Conservation (phyloP, 495 filamentous ascomycete genomes). For the Neurospora sp. region DNA sequence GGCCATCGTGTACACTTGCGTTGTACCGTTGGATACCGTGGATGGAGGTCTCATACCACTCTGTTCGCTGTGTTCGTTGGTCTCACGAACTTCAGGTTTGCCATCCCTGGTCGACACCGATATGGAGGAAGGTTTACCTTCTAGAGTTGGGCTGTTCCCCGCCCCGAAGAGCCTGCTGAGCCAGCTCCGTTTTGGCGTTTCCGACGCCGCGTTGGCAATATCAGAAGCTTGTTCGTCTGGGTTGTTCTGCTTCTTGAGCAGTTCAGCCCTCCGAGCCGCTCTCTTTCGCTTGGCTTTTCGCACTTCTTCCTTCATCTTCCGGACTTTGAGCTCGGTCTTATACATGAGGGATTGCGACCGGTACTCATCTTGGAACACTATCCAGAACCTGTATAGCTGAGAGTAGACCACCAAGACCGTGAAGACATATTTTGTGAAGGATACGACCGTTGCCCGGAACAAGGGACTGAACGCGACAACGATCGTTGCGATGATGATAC, state of each 20-base stretch:
- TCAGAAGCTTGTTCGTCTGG: too few species aligned
- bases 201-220: too few species aligned
- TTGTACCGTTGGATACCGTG: too few species aligned
- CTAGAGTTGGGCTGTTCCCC: too few species aligned
- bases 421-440: slow-evolving; percentile 2
- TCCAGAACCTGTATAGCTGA: slow-evolving; percentile 14
- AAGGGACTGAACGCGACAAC: slow-evolving; percentile 12
- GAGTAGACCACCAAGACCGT: slow-evolving; percentile 5
- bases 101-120: too few species aligned
- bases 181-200: neutral
- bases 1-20: too few species aligned
- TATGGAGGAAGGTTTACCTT: too few species aligned
- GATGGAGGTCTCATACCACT: too few species aligned
- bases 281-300: slow-evolving; percentile 2
- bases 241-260: too few species aligned
- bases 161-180: neutral
- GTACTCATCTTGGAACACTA: neutral
- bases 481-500: slow-evolving; percentile 14
- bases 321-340: slow-evolving; percentile 2
- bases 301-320: slow-evolving; percentile 4
- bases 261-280: neutral
- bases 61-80: too few species aligned
- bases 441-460: slow-evolving; percentile 9
- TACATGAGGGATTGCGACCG: neutral
- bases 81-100: too few species aligned